Percentiles rank a stretch among this genome's conserved stretches.
Conservation (phyloP, 2,329 filamentous ascomycete genomes). For the Akanthomyces lecanii region DNA sequence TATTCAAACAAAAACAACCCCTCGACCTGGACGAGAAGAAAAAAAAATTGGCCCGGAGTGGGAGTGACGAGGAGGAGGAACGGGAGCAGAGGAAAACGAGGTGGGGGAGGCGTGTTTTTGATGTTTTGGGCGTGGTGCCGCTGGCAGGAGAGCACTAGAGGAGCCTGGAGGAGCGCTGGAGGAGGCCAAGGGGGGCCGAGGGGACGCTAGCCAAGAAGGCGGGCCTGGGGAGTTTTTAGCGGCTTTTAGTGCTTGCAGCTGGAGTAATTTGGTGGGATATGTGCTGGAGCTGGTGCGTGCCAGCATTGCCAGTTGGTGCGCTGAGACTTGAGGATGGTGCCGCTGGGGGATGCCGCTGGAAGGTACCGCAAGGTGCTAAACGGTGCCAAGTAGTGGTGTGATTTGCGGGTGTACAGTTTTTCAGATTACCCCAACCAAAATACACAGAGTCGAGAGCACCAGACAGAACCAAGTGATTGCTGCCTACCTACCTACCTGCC, state of each 20-base stretch:
- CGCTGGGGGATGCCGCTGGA: neutral
- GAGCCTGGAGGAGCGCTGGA: neutral
- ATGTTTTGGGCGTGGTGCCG: slow-evolving; percentile 4
- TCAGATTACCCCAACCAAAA: too few species aligned
- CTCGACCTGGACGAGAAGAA: slow-evolving; percentile 4
- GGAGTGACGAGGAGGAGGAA: slow-evolving; percentile 4
- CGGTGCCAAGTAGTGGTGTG: too few species aligned
- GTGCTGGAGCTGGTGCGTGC: neutral
- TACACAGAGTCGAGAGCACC: too few species aligned
- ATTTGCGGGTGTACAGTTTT: too few species aligned
- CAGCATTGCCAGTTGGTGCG: neutral
- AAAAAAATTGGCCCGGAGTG: neutral
- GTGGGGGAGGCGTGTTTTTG: slow-evolving; percentile 14
- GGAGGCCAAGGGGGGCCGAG: neutral
- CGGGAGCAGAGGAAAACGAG: neutral
- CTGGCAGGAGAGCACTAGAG: neutral
- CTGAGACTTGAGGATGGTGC: neutral
- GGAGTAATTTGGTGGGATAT: neutral
- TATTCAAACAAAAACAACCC: neutral
- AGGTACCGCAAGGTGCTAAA: neutral
- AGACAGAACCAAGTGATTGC: too few species aligned
- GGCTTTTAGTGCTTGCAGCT: too few species aligned
- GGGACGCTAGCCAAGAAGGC: neutral
- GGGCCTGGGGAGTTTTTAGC: neutral
- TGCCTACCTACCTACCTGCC: too few species aligned